These are phyloP conservation scores for Castanospermum australe DNA, from an alignment of 306 rosid species.

Conservation along the genomic window DNA sequence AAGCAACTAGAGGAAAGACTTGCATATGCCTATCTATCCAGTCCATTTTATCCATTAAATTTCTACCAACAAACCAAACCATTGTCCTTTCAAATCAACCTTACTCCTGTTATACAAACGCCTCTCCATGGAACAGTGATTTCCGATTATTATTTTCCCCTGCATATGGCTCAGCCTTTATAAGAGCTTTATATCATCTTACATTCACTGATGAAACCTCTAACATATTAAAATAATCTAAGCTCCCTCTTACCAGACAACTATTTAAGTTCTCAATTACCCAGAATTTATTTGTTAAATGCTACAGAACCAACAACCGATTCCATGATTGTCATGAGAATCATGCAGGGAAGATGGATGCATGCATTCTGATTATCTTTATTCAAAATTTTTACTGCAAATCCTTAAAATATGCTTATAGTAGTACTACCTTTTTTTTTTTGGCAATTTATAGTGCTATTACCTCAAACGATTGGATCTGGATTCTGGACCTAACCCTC, in stretches of 20 bases:
- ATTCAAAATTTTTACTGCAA: neutral
- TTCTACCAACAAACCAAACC: neutral
- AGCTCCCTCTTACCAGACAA: neutral
- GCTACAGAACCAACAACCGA: neutral
- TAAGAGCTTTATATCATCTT: neutral
- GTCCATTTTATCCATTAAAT: neutral
- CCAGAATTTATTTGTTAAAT: neutral
- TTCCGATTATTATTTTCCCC: neutral
- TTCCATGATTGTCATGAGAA: neutral
- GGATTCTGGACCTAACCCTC: neutral
- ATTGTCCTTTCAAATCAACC: neutral
- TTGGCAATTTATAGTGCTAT: too few species aligned
- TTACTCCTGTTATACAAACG: neutral
- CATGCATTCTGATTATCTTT: neutral
- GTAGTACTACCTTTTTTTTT: neutral
- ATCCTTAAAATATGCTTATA: neutral
- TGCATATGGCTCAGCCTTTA: neutral
- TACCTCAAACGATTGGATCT: neutral
- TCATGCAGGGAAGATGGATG: neutral
- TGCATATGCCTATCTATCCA: neutral
- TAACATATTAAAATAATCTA: neutral
- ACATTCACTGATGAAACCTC: neutral
- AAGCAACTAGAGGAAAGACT: neutral
- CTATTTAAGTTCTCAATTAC: neutral
- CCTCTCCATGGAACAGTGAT: neutral